Conservation (phyloP, 1,284 basidiomycete species). For the Cryptococcus depauperatus region DNA sequence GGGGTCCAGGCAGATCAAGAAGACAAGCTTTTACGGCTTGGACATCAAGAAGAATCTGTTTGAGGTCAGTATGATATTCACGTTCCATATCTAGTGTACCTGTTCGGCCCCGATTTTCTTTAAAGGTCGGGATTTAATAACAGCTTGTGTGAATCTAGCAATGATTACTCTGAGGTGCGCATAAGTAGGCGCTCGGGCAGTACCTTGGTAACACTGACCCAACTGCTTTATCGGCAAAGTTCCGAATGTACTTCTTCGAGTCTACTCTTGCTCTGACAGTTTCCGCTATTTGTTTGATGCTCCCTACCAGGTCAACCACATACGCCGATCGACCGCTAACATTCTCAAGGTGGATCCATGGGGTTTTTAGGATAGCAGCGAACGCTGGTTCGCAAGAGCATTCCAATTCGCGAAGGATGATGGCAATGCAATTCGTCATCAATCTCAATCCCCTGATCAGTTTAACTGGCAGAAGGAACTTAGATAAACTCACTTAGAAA, state of each 20-base stretch:
- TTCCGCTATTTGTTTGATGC: constrained; percentile 62
- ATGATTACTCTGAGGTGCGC: constrained; percentile 62
- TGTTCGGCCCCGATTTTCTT: constrained; percentile 88
- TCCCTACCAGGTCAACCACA: constrained; percentile 71
- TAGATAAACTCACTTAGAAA: constrained; percentile 59
- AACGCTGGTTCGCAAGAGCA: constrained; percentile 67
- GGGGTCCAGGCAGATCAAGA: constrained; percentile 59
- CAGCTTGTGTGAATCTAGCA: constrained; percentile 72
- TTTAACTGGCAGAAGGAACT: background rate
- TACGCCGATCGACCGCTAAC: constrained; percentile 80
- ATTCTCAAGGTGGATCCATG: constrained; percentile 66
- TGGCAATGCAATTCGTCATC: constrained; percentile 69
- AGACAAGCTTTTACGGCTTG: constrained; percentile 75
- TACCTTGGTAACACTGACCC: constrained; percentile 56
- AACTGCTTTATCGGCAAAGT: constrained; percentile 83
- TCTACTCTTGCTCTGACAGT: constrained; percentile 54
- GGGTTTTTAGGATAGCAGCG: constrained; percentile 60
- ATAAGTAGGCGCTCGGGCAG: too few species aligned
- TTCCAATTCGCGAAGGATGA: constrained; percentile 75
- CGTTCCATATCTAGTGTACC: constrained; percentile 47
- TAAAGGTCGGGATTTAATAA: constrained; percentile 79
- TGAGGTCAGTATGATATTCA: background rate
- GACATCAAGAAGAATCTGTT: constrained; percentile 80
- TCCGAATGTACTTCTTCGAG: constrained; percentile 84
- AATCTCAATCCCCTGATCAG: constrained; percentile 53